A percentile compares a stretch with the other conserved stretches of the same genome.
Evolutionary conservation across 2,329 filamentous ascomycete species (phyloP).

Genomic region (Aphanocladium album): DNA sequence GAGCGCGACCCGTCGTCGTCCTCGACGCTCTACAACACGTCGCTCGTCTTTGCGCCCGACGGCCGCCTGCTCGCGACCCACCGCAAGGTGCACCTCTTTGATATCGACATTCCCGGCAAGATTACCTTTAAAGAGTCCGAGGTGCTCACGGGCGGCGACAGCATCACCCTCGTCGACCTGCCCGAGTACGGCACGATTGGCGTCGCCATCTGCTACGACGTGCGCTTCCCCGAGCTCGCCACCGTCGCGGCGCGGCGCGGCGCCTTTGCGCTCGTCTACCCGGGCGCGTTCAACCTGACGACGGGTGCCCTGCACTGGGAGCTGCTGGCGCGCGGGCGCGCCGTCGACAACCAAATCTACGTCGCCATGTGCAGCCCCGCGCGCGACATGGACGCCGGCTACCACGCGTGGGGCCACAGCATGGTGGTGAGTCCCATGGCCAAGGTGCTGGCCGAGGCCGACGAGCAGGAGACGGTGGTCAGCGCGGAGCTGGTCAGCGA

Average conservation of each 20-base stretch:
- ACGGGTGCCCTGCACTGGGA: conserved; percentile 92
- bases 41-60: conserved; percentile 71
- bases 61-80: conserved; percentile 82
- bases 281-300: conserved; percentile 94
- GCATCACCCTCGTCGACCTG: conserved; percentile 78
- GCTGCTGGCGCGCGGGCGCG: conserved; percentile 73
- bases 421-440: conserved; percentile 86
- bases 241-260: conserved; percentile 80
- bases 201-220: conserved; percentile 94
- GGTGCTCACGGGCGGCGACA: conserved; percentile 78
- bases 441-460: conserved; percentile 71
- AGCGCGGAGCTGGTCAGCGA: conserved; percentile 64
- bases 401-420: conserved; percentile 90
- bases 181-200: conserved; percentile 84
- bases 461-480: conserved; percentile 71
- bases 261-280: conserved; percentile 86
- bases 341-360: conserved; percentile 91
- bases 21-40: conserved; percentile 91
- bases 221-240: conserved; percentile 91
- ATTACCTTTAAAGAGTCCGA: conserved; percentile 90
- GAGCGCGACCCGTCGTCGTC: conserved; percentile 57
- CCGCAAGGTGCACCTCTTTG: conserved; percentile 93
- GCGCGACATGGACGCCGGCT: conserved; percentile 65
- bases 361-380: conserved; percentile 91
- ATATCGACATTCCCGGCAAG: conserved; percentile 94